Evolutionary conservation across 495 filamentous ascomycete species (phyloP), one percentile per base, ranked within the genome.

Genomic region (Xylaria telfairii): DNA sequence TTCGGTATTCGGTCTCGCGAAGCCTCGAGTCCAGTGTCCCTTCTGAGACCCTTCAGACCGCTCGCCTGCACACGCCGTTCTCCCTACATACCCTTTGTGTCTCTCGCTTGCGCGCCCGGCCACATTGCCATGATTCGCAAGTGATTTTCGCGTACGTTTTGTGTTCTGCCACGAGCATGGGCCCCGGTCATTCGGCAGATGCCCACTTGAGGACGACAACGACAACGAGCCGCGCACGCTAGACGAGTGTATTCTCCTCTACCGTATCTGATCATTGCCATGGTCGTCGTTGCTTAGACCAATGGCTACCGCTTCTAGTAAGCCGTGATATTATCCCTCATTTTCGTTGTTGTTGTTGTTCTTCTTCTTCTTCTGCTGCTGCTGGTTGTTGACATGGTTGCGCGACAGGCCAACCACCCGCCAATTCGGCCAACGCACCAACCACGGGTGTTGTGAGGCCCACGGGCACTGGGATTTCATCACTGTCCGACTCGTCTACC

Each of bases 281-380:
- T 78, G 76, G 65, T 78, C 70, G 76, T 56, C 63, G 74, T 59
- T 72, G 73, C 32, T 51, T 56, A 61, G 69, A 66, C 69, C 75
- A 74, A 78, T 78, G 76, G 76, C 76, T 78, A 78, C 76, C 54
- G 61, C 73, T 68, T 73, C 76, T 71, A 76, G 76, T 78, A 74
- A 30, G 76, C 57, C 44, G n/a, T 61, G 26, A 37, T 26, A 56
- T 67, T 64, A 44, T 30, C 39, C 39, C 64, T 67, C 34, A 12
- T 47, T 32, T 34, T 62, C 34, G 12, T 15, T 63, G 39, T 67
- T n/a, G n/a, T n/a, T n/a, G n/a, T n/a, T n/a, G n/a, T n/a, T n/a
- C n/a, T n/a, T n/a, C n/a, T n/a, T n/a, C n/a, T n/a, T n/a, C n/a
- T n/a, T 51, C 21, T 39, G 46, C 46, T 56, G 65, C 49, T 17